Percentiles rank a stretch among this genome's conserved stretches.
These are phyloP conservation scores for Colletotrichum limetticola DNA, from an alignment of 2,329 filamentous ascomycete genomes.

Conservation along the genomic window DNA sequence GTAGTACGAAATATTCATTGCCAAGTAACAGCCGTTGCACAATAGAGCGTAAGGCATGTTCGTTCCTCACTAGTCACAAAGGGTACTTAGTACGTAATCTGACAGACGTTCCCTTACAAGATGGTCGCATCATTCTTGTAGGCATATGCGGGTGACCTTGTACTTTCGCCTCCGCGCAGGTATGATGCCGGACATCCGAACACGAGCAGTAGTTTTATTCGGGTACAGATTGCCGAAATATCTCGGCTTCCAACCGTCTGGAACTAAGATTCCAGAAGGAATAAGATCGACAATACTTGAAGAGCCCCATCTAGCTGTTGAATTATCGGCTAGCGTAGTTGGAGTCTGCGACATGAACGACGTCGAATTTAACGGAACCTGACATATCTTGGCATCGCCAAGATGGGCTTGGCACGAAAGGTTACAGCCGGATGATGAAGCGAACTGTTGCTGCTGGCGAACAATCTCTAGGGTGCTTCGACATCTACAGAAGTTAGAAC, in stretches of 20 bases:
- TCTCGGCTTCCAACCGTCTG: background rate
- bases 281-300: background rate
- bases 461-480: background rate
- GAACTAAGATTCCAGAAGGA: background rate
- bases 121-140: background rate
- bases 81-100: background rate
- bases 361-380: background rate
- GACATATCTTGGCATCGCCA: background rate
- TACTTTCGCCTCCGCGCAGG: background rate
- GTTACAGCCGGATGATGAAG: background rate
- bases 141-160: background rate
- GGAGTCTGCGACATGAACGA: background rate
- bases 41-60: background rate
- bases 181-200: background rate
- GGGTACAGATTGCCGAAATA: background rate
- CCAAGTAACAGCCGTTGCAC: background rate
- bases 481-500: too few relatives aligned
- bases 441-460: too few relatives aligned
- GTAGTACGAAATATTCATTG: background rate
- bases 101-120: background rate
- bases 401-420: background rate
- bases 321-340: background rate
- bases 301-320: background rate
- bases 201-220: background rate
- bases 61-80: background rate